phyloP scores from a whole-genome alignment of 768 basidiomycete species.

The Sarcomyxa edulis region DNA sequence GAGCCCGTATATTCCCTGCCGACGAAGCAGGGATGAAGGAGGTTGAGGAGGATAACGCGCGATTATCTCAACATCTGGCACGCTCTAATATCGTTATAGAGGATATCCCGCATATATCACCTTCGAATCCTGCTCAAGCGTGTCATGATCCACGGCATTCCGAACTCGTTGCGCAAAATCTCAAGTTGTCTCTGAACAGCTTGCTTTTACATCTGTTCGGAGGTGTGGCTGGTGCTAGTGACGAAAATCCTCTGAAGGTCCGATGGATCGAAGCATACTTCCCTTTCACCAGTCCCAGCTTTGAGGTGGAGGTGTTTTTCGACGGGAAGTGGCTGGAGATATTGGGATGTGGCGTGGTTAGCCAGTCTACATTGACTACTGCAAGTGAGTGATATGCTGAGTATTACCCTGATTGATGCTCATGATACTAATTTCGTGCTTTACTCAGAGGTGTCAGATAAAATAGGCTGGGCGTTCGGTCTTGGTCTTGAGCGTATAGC shows the following conservation, averaged over 20 bases:
- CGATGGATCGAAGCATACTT: constrained; percentile 98
- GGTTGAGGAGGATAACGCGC: constrained; percentile 67
- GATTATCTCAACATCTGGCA: constrained; percentile 54
- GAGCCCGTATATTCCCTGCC: constrained; percentile 74
- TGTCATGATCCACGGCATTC: constrained; percentile 72
- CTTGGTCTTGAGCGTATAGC: constrained; percentile 95
- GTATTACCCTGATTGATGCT: constrained; percentile 5
- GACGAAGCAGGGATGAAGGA: constrained; percentile 52
- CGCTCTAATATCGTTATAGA: constrained; percentile 79
- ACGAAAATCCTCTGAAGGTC: constrained; percentile 72
- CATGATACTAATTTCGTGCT: too few relatives aligned
- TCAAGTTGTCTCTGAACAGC: constrained; percentile 87
- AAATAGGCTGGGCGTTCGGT: constrained; percentile 97
- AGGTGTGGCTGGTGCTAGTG: constrained; percentile 39
- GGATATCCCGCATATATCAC: constrained; percentile 71
- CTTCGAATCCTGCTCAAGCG: constrained; percentile 76
- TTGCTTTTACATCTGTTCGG: constrained; percentile 83
- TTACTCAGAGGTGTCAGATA: constrained; percentile 61
- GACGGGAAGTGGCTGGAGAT: constrained; percentile 97
- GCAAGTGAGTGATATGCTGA: constrained; percentile 60
- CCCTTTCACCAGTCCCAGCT: constrained; percentile 97
- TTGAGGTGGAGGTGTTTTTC: constrained; percentile 96
- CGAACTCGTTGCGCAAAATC: constrained; percentile 70
- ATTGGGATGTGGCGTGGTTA: constrained; percentile 87
- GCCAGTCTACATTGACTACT: constrained; percentile 81